Percentiles rank a stretch among this genome's conserved stretches.
These are phyloP conservation scores for Cladophialophora chaetospira DNA, from an alignment of 2,329 filamentous ascomycete genomes.

Conservation along the genomic window DNA sequence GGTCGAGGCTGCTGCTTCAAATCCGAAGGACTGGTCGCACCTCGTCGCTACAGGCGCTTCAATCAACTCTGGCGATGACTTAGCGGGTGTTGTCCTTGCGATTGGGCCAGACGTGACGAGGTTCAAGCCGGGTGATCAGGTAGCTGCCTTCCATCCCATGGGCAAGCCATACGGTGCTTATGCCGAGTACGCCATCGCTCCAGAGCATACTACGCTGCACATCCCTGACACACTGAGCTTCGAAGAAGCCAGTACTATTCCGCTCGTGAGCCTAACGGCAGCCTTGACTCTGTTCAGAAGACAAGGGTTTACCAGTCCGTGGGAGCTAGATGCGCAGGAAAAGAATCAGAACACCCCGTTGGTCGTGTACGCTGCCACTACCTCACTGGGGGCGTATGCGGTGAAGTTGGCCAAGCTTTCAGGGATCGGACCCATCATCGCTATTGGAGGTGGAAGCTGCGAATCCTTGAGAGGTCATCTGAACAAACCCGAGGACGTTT, in stretches of 20 bases:
- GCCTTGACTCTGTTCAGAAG: slow-evolving; percentile 51
- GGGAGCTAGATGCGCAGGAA: slow-evolving; percentile 41
- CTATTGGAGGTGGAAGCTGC: slow-evolving; percentile 58
- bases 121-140: slow-evolving; percentile 38
- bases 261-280: slow-evolving; percentile 58
- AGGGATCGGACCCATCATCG: slow-evolving; percentile 64
- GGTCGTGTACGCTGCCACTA: slow-evolving; percentile 57
- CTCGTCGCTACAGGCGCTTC: slow-evolving; percentile 5
- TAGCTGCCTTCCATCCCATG: slow-evolving; percentile 33
- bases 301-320: slow-evolving; percentile 54
- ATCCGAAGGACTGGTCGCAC: slow-evolving; percentile 52
- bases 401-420: slow-evolving; percentile 58
- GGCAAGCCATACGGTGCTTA: slow-evolving; percentile 42
- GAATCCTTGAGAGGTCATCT: slow-evolving; percentile 53
- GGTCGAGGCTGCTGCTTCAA: slow-evolving; percentile 46
- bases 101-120: slow-evolving; percentile 19
- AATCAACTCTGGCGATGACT: slow-evolving; percentile 33
- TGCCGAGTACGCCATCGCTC: slow-evolving; percentile 43
- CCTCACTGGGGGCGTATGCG: slow-evolving; percentile 60
- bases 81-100: slow-evolving; percentile 37
- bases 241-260: slow-evolving; percentile 58
- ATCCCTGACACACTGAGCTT: slow-evolving; percentile 12
- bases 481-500: slow-evolving; percentile 53
- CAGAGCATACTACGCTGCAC: slow-evolving; percentile 35
- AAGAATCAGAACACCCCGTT: slow-evolving; percentile 38